Evolutionary conservation across 2,329 filamentous ascomycete species (phyloP), one percentile per base, ranked within the genome.

Genomic region (Aureobasidium pullulans): DNA sequence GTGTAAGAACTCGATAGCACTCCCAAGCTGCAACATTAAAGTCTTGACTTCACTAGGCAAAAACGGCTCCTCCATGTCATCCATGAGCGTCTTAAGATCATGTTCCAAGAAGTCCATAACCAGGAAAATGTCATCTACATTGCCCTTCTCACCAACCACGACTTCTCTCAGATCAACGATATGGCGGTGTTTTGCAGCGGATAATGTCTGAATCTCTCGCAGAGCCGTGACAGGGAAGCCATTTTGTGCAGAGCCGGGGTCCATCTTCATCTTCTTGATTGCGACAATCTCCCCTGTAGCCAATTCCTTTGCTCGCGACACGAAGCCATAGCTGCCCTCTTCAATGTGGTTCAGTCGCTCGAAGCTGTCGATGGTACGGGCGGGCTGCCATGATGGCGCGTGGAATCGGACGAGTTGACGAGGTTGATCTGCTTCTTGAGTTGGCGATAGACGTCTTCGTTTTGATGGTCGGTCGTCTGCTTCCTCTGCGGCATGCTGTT

Each of bases 21-120:
- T 85, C 0, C 84, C 82, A 34, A 99, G 84, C 72, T 99, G 94
- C 1, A 86, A 79, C 59, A 97, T 81, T 28, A 99, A 82, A 0
- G 90, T 93, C 74, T 99, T 99, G 69, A 90, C 85, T 73, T 99
- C 94, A 43, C 90, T 96, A 1, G 89, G 87, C 59, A 96, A 81
- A 72, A 99, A 99, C 0, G 92, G 91, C 70, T 96, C 90, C 56
- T 87, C 83, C 90, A 97, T 96, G 70, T 95, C 89, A 73, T 95
- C 89, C 64, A 96, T 88, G 60, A 99, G 82, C 59, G 88, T 89
- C 74, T 95, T 96, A 60, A 99, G 84, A 70, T 99, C 94, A 79
- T 99, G 94, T 77, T 97, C 93, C 68, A 96, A 80, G 74, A 97
- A 99, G 70, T 96, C 92, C 81, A 99, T 93, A 63, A 97, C 94